These are phyloP conservation scores for Candida pseudoviswanathii DNA, from an alignment of 1,139 yeast genomes.

Conservation along the genomic window DNA sequence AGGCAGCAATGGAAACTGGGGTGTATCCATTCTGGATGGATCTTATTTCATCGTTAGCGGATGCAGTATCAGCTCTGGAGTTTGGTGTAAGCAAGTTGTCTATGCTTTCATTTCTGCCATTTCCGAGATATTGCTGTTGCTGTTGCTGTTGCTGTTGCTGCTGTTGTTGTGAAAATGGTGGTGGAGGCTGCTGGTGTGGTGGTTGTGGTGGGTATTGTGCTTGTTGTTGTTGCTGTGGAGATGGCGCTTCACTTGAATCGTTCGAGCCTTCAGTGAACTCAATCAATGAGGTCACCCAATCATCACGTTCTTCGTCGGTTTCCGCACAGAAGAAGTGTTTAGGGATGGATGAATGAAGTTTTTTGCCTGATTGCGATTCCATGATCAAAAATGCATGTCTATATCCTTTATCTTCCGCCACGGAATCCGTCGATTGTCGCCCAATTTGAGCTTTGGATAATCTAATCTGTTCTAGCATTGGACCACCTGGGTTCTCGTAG, in stretches of 20 bases:
- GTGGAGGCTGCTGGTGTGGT: background rate
- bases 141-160: background rate
- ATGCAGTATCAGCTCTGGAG: conserved; percentile 14
- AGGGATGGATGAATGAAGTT: conserved; percentile 52
- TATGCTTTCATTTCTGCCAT: conserved; percentile 8
- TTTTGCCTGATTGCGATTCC: conserved; percentile 61
- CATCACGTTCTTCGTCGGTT: conserved; percentile 75
- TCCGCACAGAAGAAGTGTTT: conserved; percentile 84
- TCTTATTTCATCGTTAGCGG: conserved; percentile 21
- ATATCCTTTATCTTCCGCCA: conserved; percentile 71
- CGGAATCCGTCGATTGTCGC: conserved; percentile 57
- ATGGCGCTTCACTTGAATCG: conserved; percentile 14
- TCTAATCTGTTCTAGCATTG: conserved; percentile 56
- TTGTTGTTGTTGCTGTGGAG: conserved; percentile 11
- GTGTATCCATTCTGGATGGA: conserved; percentile 7
- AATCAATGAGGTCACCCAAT: conserved; percentile 68
- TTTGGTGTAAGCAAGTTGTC: conserved; percentile 15
- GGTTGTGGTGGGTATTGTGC: background rate
- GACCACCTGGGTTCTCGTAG: conserved; percentile 62
- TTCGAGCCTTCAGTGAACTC: conserved; percentile 33
- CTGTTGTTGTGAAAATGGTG: background rate
- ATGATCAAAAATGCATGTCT: conserved; percentile 75
- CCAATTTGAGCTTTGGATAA: conserved; percentile 67
- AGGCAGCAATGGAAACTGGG: conserved; percentile 14
- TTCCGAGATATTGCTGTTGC: conserved; percentile 8